phyloP scores from a whole-genome alignment of 129 eudicot species.

The Calendula officinalis region DNA sequence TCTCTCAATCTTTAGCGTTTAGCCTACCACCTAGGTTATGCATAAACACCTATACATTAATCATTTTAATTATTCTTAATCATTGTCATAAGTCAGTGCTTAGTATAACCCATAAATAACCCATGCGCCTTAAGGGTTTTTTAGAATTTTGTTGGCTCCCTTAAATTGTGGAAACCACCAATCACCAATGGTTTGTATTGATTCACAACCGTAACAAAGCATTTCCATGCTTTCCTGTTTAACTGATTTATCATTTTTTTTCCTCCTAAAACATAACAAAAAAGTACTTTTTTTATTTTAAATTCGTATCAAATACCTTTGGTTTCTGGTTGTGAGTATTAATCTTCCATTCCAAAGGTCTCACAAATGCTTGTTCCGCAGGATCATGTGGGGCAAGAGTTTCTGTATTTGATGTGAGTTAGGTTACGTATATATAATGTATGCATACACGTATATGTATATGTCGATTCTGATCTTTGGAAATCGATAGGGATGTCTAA shows the following conservation, averaged over 20 bases:
- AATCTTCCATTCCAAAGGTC: constrained; percentile 24
- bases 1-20: no score
- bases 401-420: constrained; percentile 32
- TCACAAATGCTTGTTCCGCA: constrained; percentile 12
- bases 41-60: no score
- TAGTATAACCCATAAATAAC: background rate
- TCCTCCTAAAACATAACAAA: constrained; percentile 4
- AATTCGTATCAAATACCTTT: constrained; percentile 12
- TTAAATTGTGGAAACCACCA: constrained; percentile 25
- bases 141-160: constrained; percentile 28
- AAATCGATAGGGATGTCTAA: constrained; percentile 17
- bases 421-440: no score
- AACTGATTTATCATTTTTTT: constrained; percentile 13
- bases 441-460: background rate
- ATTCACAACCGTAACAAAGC: constrained; percentile 33
- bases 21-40: no score
- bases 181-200: constrained; percentile 27
- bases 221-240: constrained; percentile 12
- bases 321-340: constrained; percentile 24
- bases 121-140: background rate
- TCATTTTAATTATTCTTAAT: no score
- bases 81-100: no score
- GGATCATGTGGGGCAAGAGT: constrained; percentile 46
- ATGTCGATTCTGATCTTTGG: constrained; percentile 3
- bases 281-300: background rate